Conservation (phyloP, 805 yeast species). For the Starmerella sirachaensis region DNA sequence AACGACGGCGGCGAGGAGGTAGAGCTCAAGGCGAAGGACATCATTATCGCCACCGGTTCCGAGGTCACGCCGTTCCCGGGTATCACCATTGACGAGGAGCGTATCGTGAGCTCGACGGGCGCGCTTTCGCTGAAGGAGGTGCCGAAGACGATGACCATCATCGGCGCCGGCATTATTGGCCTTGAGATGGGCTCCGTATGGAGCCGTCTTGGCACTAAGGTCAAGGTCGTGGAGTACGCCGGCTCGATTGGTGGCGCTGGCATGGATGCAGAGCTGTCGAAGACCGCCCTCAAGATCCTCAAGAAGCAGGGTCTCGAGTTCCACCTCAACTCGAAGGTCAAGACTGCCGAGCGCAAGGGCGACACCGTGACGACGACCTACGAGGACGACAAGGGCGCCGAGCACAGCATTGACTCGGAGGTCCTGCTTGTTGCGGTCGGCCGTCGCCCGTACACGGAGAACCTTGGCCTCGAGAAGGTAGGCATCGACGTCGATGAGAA, state of each 20-base stretch:
- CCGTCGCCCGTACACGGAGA: slow-evolving; percentile 92
- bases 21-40: slow-evolving; percentile 64
- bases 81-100: slow-evolving; percentile 87
- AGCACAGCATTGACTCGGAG: slow-evolving; percentile 77
- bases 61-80: slow-evolving; percentile 99
- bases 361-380: slow-evolving; percentile 76
- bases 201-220: slow-evolving; percentile 89
- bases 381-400: slow-evolving; percentile 80
- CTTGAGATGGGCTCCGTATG: slow-evolving; percentile 98
- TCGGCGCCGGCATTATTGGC: slow-evolving; percentile 99
- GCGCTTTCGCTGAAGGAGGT: slow-evolving; percentile 71
- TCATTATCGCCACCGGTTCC: slow-evolving; percentile 96
- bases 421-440: slow-evolving; percentile 95
- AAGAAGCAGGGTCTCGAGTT: slow-evolving; percentile 92
- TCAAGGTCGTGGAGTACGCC: slow-evolving; percentile 86
- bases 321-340: slow-evolving; percentile 84
- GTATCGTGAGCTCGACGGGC: slow-evolving; percentile 94
- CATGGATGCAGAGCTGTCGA: slow-evolving; percentile 94
- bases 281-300: slow-evolving; percentile 75
- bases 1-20: slow-evolving; percentile 73
- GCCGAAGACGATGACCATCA: slow-evolving; percentile 83
- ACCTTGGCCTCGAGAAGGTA: slow-evolving; percentile 74
- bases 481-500: slow-evolving; percentile 85
- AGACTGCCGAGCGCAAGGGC: slow-evolving; percentile 76
- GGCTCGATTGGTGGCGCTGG: slow-evolving; percentile 95